Evolutionary conservation across 176 grass and related monocot species (phyloP).

Genomic region (Bothriochloa decipiens): DNA sequence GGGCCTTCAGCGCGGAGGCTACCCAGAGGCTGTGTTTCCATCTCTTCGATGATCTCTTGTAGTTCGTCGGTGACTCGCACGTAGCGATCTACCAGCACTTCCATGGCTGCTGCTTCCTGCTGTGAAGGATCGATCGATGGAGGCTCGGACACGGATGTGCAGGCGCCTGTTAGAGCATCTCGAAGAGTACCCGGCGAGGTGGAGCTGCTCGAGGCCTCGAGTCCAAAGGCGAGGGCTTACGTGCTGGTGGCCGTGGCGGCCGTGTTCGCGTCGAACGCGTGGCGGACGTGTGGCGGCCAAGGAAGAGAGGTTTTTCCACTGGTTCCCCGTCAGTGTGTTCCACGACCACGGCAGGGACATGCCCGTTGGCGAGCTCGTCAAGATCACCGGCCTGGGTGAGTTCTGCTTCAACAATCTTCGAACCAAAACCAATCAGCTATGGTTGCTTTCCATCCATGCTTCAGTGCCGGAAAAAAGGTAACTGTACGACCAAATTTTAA

Average conservation of each 20-base stretch:
- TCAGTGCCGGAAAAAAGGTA: neutral
- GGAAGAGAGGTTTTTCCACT: slow-evolving; percentile 66
- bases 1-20: neutral
- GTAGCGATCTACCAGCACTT: neutral
- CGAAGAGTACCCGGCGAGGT: too few relatives aligned
- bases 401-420: slow-evolving; percentile 1
- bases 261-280: slow-evolving; percentile 62
- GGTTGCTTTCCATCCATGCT: neutral
- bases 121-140: too few relatives aligned
- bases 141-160: too few relatives aligned
- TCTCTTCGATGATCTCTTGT: neutral
- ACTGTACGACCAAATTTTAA: too few relatives aligned
- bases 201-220: too few relatives aligned
- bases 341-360: slow-evolving; percentile 56
- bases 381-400: slow-evolving; percentile 95
- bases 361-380: slow-evolving; percentile 78
- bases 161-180: too few relatives aligned
- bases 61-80: neutral
- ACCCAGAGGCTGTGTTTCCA: neutral
- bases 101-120: too few relatives aligned
- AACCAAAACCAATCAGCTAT: neutral
- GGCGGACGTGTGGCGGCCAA: slow-evolving; percentile 20
- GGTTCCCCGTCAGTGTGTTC: slow-evolving; percentile 59
- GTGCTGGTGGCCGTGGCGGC: neutral
- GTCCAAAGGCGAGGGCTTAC: too few relatives aligned